Evolutionary conservation across 257 asterid species (phyloP).

Genomic region (Penstemon barbatus): DNA sequence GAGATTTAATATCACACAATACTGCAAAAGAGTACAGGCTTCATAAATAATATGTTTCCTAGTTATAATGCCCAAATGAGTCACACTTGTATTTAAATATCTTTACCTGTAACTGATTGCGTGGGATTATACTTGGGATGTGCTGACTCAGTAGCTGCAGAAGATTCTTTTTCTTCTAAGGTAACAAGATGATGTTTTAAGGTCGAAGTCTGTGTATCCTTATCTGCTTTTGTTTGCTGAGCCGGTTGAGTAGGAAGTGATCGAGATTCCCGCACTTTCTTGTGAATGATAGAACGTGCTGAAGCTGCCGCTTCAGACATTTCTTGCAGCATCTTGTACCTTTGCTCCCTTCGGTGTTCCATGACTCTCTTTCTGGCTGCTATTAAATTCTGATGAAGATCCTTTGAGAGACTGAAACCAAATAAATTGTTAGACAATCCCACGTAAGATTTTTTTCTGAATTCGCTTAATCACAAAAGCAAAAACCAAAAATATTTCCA

Average conservation of each 20-base stretch:
- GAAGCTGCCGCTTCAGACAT: conserved; percentile 62
- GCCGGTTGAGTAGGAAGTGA: conserved; percentile 45
- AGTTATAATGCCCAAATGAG: neutral
- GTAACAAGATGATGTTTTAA: conserved; percentile 21
- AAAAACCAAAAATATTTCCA: conserved; percentile 20
- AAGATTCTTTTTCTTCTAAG: conserved; percentile 28
- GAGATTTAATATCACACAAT: neutral
- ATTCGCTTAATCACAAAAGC: conserved; percentile 14
- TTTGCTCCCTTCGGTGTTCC: conserved; percentile 54
- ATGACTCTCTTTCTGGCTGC: conserved; percentile 49
- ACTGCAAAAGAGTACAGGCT: neutral
- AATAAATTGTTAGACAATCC: neutral
- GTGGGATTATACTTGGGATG: conserved; percentile 27
- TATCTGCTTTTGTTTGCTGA: conserved; percentile 34
- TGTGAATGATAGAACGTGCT: conserved; percentile 82
- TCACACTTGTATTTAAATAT: conserved; percentile 8
- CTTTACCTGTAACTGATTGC: conserved; percentile 53
- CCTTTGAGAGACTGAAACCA: conserved; percentile 63
- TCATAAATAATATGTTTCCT: neutral
- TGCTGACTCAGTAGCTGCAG: conserved; percentile 33
- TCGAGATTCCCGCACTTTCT: conserved; percentile 62
- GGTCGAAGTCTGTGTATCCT: conserved; percentile 29
- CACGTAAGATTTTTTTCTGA: no score
- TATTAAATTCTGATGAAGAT: conserved; percentile 57
- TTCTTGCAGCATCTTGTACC: conserved; percentile 60